Evolutionary conservation across 1,284 basidiomycete species (phyloP).

Genomic region (Leccinum solheimii): DNA sequence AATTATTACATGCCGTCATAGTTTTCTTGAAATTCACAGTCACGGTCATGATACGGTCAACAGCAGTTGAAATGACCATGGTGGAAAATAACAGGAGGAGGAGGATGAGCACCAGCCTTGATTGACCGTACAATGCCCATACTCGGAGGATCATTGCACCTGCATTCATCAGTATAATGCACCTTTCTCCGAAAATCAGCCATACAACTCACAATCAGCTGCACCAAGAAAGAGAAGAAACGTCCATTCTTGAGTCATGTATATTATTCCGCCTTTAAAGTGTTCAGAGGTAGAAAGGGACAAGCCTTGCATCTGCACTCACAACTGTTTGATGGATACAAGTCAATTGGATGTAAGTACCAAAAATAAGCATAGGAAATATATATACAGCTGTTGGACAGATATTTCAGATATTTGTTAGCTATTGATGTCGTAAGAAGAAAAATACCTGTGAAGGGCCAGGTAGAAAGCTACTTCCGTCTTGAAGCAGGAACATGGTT

Average conservation of each 20-base stretch:
- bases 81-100: not conserved
- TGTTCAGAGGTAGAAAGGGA: too few species aligned
- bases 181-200: not conserved
- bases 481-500: not conserved
- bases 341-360: too few species aligned
- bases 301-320: too few species aligned
- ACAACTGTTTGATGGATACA: too few species aligned
- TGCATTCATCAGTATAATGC: not conserved
- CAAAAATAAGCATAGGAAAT: too few species aligned
- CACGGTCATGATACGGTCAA: not conserved
- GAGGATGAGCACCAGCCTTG: not conserved
- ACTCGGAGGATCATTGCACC: not conserved
- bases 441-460: not conserved
- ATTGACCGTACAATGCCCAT: not conserved
- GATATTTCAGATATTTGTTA: too few species aligned
- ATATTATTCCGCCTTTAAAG: too few species aligned
- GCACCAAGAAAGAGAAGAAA: not conserved
- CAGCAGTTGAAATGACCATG: not conserved
- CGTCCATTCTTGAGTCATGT: too few species aligned
- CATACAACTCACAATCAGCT: not conserved
- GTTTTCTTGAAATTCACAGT: too few species aligned
- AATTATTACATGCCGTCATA: not conserved
- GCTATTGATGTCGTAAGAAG: too few species aligned
- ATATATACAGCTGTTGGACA: too few species aligned
- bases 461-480: not conserved